Percentiles rank a stretch among this genome's conserved stretches.
Conservation (phyloP, 306 rosid species). For the cucumber (Cucumis sativus) region Cucumber_9930_V3 NC_026660.2:11017001-11017500, state of each 20-base stretch:
- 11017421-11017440: neutral
- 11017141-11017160: conserved; percentile 1
- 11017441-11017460: conserved; percentile 44
- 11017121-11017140: neutral
- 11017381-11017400: neutral
- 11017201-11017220: conserved; percentile 28
- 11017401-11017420: neutral
- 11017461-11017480: conserved; percentile 73
- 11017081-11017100: conserved; percentile 24
- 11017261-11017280: conserved; percentile 59
- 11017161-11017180: neutral
- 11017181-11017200: neutral
- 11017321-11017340: conserved; percentile 72
- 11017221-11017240: conserved; percentile 52
- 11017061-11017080: conserved; percentile 30
- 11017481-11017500: conserved; percentile 98
- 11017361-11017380: conserved; percentile 2
- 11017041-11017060: conserved; percentile 58
- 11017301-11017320: conserved; percentile 52
- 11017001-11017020: conserved; percentile 92
- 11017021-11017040: conserved; percentile 98
- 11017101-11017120: conserved; percentile 12
- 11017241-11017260: conserved; percentile 62
- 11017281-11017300: conserved; percentile 52
- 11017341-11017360: conserved; percentile 22